Percentiles rank a stretch among this genome's conserved stretches.
These are phyloP conservation scores for Discostella pseudostelligera DNA, from an alignment of 108 stramenopile genomes.

Conservation along the genomic window DNA sequence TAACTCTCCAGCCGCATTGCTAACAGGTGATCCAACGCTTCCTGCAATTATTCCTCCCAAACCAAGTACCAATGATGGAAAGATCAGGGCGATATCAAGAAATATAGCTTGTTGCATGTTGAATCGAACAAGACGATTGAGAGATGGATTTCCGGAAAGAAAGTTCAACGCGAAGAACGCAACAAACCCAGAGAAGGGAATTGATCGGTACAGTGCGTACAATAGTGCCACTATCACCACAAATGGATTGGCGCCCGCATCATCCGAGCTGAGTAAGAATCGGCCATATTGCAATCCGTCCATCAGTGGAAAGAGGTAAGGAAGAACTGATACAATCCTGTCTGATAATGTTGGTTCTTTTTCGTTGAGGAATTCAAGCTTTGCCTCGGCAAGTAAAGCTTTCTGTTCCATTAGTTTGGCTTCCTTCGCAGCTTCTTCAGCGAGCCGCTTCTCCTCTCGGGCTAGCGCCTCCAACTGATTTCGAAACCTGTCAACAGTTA, in stretches of 20 bases:
- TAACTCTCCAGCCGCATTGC: slow-evolving; percentile 43
- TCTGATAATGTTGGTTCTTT: slow-evolving; percentile 63
- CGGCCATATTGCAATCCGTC: slow-evolving; percentile 84
- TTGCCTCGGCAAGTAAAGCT: slow-evolving; percentile 52
- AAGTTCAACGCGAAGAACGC: slow-evolving; percentile 79
- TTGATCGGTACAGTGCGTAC: slow-evolving; percentile 61
- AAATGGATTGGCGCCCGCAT: slow-evolving; percentile 66
- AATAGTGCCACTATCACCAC: slow-evolving; percentile 57
- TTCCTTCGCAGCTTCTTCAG: slow-evolving; percentile 53
- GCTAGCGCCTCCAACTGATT: slow-evolving; percentile 67
- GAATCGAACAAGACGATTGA: slow-evolving; percentile 81
- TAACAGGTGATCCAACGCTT: slow-evolving; percentile 39
- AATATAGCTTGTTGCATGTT: slow-evolving; percentile 92
- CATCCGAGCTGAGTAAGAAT: slow-evolving; percentile 63
- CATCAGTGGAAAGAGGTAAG: slow-evolving; percentile 83
- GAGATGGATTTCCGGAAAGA: slow-evolving; percentile 64
- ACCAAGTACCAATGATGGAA: slow-evolving; percentile 70
- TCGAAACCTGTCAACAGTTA: slow-evolving; percentile 67
- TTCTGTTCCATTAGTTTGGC: slow-evolving; percentile 58
- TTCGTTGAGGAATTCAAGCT: slow-evolving; percentile 73
- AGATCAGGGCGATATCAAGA: slow-evolving; percentile 88
- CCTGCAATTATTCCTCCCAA: slow-evolving; percentile 40
- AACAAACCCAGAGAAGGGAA: slow-evolving; percentile 80
- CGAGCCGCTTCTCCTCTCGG: slow-evolving; percentile 75
- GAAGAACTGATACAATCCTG: slow-evolving; percentile 65